Percentiles rank a stretch among this genome's conserved stretches.
Conservation (phyloP, 2,329 filamentous ascomycete species). For the Colletotrichum plurivorum region DNA sequence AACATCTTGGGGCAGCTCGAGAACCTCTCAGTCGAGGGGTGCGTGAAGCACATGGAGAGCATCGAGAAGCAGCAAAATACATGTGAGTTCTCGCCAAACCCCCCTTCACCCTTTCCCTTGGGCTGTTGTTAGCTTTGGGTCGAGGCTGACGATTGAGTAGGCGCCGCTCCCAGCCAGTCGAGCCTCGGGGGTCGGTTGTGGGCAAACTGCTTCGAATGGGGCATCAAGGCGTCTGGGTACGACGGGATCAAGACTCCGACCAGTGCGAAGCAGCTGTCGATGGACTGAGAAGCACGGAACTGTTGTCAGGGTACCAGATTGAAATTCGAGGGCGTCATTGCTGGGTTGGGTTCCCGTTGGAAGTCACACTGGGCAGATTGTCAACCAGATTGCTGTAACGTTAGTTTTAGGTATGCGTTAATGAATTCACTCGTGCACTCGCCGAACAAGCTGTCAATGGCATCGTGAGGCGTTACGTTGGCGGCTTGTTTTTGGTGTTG, state of each 20-base stretch:
- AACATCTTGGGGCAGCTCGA: constrained; percentile 1
- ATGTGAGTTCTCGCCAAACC: constrained; percentile 8
- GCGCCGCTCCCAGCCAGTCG: background rate
- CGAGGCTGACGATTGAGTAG: constrained; percentile 12
- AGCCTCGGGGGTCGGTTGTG: constrained; percentile 13
- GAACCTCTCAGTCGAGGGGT: constrained; percentile 2
- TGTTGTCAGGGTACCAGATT: too few species aligned
- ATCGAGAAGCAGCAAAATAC: constrained; percentile 9
- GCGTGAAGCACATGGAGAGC: background rate
- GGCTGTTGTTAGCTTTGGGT: background rate
- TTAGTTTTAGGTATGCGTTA: background rate
- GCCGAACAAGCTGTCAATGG: too few species aligned
- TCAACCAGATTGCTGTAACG: background rate
- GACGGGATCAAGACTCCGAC: constrained; percentile 1
- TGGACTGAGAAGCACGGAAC: background rate
- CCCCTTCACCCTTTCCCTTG: too few species aligned
- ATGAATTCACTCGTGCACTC: background rate
- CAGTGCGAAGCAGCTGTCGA: background rate
- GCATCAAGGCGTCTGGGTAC: constrained; percentile 34
- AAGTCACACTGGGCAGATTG: background rate
- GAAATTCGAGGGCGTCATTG: background rate
- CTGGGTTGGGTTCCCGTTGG: background rate
- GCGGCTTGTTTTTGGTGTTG: too few species aligned
- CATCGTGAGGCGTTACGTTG: too few species aligned
- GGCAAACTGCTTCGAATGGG: constrained; percentile 37